Conservation (phyloP, 805 yeast genomes). For the Hanseniaspora mollemarum region DNA sequence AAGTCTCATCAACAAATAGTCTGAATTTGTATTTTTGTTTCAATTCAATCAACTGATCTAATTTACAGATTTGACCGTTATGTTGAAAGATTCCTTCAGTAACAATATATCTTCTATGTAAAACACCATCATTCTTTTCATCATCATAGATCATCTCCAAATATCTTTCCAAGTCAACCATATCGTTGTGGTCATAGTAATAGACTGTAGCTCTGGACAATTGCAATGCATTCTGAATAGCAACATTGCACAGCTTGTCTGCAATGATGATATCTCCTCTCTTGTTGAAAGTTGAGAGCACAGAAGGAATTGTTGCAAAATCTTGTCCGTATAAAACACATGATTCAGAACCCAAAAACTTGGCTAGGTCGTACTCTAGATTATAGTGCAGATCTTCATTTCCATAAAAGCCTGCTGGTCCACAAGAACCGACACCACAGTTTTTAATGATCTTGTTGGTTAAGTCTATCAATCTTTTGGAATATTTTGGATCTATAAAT, state of each 20-base stretch:
- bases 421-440: slow-evolving; percentile 96
- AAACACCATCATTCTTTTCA: slow-evolving; percentile 47
- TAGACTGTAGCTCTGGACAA: slow-evolving; percentile 73
- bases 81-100: slow-evolving; percentile 83
- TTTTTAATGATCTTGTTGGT: slow-evolving; percentile 42
- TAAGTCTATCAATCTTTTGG: slow-evolving; percentile 26
- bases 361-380: slow-evolving; percentile 62
- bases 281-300: slow-evolving; percentile 84
- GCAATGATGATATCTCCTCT: slow-evolving; percentile 89
- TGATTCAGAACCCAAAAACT: slow-evolving; percentile 63
- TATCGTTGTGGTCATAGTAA: slow-evolving; percentile 73
- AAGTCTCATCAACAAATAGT: slow-evolving; percentile 74
- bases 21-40: slow-evolving; percentile 77
- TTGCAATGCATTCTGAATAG: slow-evolving; percentile 78
- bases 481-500: slow-evolving; percentile 38
- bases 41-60: slow-evolving; percentile 56
- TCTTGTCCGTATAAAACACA: slow-evolving; percentile 90
- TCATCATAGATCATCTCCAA: slow-evolving; percentile 50
- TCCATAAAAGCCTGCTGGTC: slow-evolving; percentile 96
- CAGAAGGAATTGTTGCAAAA: slow-evolving; percentile 72
- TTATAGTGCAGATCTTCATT: slow-evolving; percentile 82
- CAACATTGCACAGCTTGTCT: slow-evolving; percentile 62
- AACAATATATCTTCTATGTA: slow-evolving; percentile 80
- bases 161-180: slow-evolving; percentile 65
- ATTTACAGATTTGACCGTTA: slow-evolving; percentile 66